These are phyloP conservation scores for Arthrobotrys sphaeroides DNA, from an alignment of 2,329 filamentous ascomycete genomes.

Conservation along the genomic window DNA sequence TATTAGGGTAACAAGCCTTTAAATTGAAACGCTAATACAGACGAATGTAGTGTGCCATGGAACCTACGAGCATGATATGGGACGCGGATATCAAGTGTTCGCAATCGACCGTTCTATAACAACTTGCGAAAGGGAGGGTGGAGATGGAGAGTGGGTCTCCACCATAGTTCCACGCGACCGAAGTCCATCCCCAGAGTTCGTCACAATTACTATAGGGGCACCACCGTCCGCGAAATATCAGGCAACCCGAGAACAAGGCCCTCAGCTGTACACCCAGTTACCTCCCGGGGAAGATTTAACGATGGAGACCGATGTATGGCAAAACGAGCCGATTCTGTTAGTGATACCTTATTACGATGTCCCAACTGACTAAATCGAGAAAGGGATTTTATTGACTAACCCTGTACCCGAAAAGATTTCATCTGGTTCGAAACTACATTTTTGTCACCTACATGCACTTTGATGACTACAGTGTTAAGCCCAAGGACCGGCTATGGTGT, in stretches of 20 bases:
- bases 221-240: neutral
- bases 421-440: neutral
- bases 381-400: no score
- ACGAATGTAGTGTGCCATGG: neutral
- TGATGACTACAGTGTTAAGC: neutral
- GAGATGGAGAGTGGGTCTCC: neutral
- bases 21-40: no score
- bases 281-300: neutral
- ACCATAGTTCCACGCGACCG: neutral
- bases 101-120: constrained; percentile 2
- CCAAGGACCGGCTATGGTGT: neutral
- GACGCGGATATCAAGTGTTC: constrained; percentile 1
- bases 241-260: neutral
- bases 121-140: neutral
- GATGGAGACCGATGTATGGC: neutral
- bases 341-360: no score
- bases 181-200: neutral
- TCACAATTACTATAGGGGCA: neutral
- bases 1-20: no score
- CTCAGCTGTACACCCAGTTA: neutral
- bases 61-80: neutral
- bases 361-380: no score
- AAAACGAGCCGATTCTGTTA: neutral
- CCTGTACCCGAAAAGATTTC: neutral
- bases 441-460: neutral